These are phyloP conservation scores for Eutrema salsugineum DNA, from an alignment of 441 rosid species.

Conservation along the genomic window DNA sequence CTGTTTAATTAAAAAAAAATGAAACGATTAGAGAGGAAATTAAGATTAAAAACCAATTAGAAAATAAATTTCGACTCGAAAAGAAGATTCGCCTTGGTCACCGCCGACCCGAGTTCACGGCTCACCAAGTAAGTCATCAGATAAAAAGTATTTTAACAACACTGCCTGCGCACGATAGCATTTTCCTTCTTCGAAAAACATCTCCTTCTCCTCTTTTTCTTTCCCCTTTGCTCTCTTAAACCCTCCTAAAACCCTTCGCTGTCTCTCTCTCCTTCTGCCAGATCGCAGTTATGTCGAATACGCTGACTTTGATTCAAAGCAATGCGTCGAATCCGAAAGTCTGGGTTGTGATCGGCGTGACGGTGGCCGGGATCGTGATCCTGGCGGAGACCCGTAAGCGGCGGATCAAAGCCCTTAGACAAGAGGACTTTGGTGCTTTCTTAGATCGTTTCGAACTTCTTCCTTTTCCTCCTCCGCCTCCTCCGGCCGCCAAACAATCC, in stretches of 20 bases:
- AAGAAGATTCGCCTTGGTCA: constrained; percentile 14
- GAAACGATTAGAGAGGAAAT: not conserved
- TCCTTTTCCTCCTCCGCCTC: constrained; percentile 83
- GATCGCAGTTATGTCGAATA: constrained; percentile 44
- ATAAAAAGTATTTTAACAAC: not conserved
- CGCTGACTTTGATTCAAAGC: constrained; percentile 42
- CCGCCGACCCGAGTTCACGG: not conserved
- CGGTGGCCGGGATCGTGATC: constrained; percentile 67
- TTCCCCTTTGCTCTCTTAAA: constrained; percentile 22
- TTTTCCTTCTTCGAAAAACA: not conserved
- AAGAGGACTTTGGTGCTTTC: constrained; percentile 74
- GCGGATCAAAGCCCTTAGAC: constrained; percentile 37
- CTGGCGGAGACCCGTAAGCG: constrained; percentile 62
- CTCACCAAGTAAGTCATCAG: constrained; percentile 9
- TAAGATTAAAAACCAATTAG: not conserved
- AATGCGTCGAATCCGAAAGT: constrained; percentile 61
- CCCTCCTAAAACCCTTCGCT: constrained; percentile 40
- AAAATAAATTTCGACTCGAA: not conserved
- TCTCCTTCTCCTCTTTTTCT: not conserved
- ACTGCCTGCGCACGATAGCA: constrained; percentile 10
- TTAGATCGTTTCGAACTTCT: constrained; percentile 62
- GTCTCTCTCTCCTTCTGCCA: not conserved
- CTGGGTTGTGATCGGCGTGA: constrained; percentile 77
- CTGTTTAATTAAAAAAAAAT: not conserved
- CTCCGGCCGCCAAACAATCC: constrained; percentile 75